Conservation (phyloP, 148 eudicot species). For the Cornus controversa region DNA sequence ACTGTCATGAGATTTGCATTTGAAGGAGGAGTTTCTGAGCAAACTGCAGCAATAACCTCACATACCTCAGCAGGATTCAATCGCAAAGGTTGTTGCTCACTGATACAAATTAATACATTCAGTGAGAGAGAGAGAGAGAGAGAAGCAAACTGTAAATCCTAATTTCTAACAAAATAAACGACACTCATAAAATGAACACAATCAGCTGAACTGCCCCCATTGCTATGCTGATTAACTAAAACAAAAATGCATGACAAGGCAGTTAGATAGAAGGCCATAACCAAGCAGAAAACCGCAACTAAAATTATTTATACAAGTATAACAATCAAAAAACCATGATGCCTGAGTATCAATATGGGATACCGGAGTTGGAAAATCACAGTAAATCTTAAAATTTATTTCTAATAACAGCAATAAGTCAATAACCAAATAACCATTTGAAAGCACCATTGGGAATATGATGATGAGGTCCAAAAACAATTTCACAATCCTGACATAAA, state of each 20-base stretch:
- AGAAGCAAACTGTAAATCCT: not conserved
- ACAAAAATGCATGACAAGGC: slow-evolving; percentile 3
- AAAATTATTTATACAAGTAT: not conserved
- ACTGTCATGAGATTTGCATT: slow-evolving; percentile 54
- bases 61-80: slow-evolving; percentile 84
- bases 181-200: not conserved
- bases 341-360: not conserved
- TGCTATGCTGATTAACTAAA: not conserved
- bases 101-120: slow-evolving; percentile 29
- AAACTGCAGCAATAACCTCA: slow-evolving; percentile 93
- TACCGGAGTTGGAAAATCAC: not conserved
- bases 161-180: not conserved
- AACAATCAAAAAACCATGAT: not conserved
- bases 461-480: slow-evolving; percentile 1
- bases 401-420: not conserved
- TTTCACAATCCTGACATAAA: not conserved
- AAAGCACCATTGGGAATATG: not conserved
- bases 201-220: not conserved
- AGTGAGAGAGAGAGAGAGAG: slow-evolving; percentile 1
- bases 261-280: not conserved
- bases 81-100: slow-evolving; percentile 94
- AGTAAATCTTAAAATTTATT: not conserved
- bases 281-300: not conserved
- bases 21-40: slow-evolving; percentile 73
- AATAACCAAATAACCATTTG: not conserved